Percentiles rank a stretch among this genome's conserved stretches.
Evolutionary conservation across 2,329 filamentous ascomycete genomes (phyloP).

Genomic region (Magnaporthales sp.): DNA sequence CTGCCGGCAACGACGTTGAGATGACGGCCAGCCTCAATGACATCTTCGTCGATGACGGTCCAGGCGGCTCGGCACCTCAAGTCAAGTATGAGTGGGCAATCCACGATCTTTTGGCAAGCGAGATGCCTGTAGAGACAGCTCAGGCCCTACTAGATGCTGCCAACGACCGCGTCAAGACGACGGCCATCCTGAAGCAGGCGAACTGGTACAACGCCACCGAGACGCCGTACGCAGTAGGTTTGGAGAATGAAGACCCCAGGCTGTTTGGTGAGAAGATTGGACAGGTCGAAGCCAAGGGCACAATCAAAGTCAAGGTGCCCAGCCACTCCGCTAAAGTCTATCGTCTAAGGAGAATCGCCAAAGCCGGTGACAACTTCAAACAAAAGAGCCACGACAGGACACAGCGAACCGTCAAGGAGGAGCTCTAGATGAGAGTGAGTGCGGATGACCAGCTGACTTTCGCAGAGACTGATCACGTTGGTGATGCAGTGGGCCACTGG

Average conservation of each 20-base stretch:
- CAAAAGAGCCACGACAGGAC: constrained; percentile 2
- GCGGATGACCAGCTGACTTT: neutral
- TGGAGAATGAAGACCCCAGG: constrained; percentile 29
- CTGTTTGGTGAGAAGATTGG: constrained; percentile 37
- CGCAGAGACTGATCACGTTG: neutral
- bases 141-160: constrained; percentile 31
- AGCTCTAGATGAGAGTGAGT: neutral
- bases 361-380: neutral
- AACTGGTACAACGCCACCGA: constrained; percentile 36
- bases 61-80: constrained; percentile 29
- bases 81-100: constrained; percentile 38
- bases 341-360: neutral
- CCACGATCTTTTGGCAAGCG: constrained; percentile 44
- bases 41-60: constrained; percentile 40
- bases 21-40: constrained; percentile 43
- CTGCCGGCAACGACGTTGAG: constrained; percentile 25
- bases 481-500: neutral
- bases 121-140: constrained; percentile 39
- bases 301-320: neutral
- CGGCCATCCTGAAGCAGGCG: constrained; percentile 2
- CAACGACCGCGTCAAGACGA: constrained; percentile 19
- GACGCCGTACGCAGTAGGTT: constrained; percentile 36
- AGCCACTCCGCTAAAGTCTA: constrained; percentile 1
- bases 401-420: neutral
- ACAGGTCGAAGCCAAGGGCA: constrained; percentile 24